Evolutionary conservation across 139 green algal species (phyloP), one percentile per base, ranked within the genome.

Genomic region (Diplosphaera chodatii): DNA sequence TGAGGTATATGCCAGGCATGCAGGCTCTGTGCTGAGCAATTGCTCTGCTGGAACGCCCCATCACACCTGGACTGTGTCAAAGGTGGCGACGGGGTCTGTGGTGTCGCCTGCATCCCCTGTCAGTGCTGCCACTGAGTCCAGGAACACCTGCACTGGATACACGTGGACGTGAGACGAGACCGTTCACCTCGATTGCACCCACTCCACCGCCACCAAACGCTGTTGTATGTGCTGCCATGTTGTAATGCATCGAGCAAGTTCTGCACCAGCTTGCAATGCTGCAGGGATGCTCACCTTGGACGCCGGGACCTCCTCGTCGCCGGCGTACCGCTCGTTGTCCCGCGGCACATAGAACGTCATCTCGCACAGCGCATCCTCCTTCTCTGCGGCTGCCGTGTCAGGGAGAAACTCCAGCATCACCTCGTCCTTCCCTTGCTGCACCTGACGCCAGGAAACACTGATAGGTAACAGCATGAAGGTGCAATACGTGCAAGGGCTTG

Each of bases 361-460:
- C 81, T 95, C 93, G 40, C 91, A 80, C 32, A 98, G 84, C 20
- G 84, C 76, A 78, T 98, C 93, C 63, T 94, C 89, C 30, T 87
- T 68, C 31, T 76, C 71, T 37, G 74, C 74, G 1, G 41, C 76
- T 21, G 78, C 77, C 2, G 88, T 91, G 83, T 98, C 93, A 71
- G 98, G 94, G 3, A 88, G 76, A 63, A 99, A 93, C 83, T 98
- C 88, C 33, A 98, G 73, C 78, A 91, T 79, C 10, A 98, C 90
- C 59, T 98, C 94, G 65, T 96, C 92, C 69, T 92, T 87, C 25
- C 68, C 73, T 41, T 87, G 78, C 55, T 87, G 69, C 48, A 74
- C 82, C 65, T 86, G 82, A 41, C 69, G 30, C 1, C 18, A 62
- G 55, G 25, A 48, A 8, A 13, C 8, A 8, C 8, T 48, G 37